Base-by-base conservation (phyloP, 495 filamentous ascomycete species). In the Diplogelasinospora grovesii region DNA sequence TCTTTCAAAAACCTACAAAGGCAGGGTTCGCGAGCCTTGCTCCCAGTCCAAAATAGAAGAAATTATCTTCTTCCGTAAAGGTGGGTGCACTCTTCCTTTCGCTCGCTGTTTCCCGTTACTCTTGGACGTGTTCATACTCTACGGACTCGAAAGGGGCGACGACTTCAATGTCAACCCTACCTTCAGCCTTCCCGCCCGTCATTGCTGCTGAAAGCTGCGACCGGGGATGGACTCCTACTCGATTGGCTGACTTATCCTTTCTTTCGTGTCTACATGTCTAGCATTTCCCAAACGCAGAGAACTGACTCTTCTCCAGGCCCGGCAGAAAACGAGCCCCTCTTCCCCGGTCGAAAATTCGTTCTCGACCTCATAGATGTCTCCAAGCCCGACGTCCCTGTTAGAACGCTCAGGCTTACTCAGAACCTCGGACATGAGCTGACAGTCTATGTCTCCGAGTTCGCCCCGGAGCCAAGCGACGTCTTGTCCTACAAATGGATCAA, bases 401-500 rank as follows among this genome's bases (percentile, higher is more conserved):
- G 29, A 8, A 51, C 26, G 5, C 11, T 60, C 11, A 24, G 43
- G 8, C 54, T 60, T 3, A 60, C 51, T 0, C 57, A 60, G 27
- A 38, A 41, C 5, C 44, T 53, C 2, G 57, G 54, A 3, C 5
- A 14, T 4, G 54, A 60, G 16, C 30, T 60, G 11, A 55, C 44
- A 1, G 49, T 60, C 19, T 56, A 60, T 23, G 57, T 44, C 22
- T 55, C 54, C 22, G 49, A 58, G 32, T 60, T 58, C 16, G 21
- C 25, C 5, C 57, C 57, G 3, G 8, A 38, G 6, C 44, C 45
- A 7, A 42, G 24, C 1, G 57, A 60, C 15, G 50, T 53, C 20
- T 16, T 55, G 1, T 55, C 54, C 0, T 54, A 58, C 28, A 46
- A 41, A 18, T 57, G 51, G 52, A 50, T 15, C 1, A 49, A 57